Base-by-base conservation (phyloP, 2,329 filamentous ascomycete species). In the Neopestalotiopsis clavispora region DNA sequence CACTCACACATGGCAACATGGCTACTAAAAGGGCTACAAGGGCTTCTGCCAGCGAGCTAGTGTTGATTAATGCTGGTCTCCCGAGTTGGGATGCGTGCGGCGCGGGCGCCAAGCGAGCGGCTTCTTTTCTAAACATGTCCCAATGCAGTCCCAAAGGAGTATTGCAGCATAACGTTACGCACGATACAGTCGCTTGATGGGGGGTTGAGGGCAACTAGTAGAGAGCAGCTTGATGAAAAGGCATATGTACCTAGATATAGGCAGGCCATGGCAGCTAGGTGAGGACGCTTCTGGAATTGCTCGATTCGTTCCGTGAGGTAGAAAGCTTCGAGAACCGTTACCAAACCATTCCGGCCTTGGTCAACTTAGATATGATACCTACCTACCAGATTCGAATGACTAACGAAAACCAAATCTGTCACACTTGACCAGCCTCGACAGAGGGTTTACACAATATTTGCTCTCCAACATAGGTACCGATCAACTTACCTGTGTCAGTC, bases 21-120 rank as follows among this genome's bases (percentile, higher is more conserved):
- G 34, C 34, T 38, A 38, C 23, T 28, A 28, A 28, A 28, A 28
- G 23, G 23, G 34, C 6, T 38, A 38, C 34, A 38, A 28, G 34
- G 34, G 34, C 45, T 52, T 7, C 4, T 20, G 7, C 17, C 45
- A 52, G 45, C 17, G 45, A 20, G 45, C 45, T 52, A 52, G 45
- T 52, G 45, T 52, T 52, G 17, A 52, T 52, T 52, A 52, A 52
- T 52, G 45, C 45, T 52, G 45, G 45, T 52, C 45, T 52, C 45
- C 45, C 45, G 45, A 52, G 45, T 20, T 52, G 45, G 14, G 17
- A 52, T 52, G 45, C 45, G 14, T 49, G 42, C 42, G 42, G 42
- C 42, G 42, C 42, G 42, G 42, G n/a, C 45, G 45, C 45, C 45
- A 52, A 52, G 17, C 45, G 45, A 52, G 17, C 45, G 45, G 45